These are phyloP conservation scores for Tetrapisispora fleetii DNA, from an alignment of 805 yeast genomes.

Conservation along the genomic window DNA sequence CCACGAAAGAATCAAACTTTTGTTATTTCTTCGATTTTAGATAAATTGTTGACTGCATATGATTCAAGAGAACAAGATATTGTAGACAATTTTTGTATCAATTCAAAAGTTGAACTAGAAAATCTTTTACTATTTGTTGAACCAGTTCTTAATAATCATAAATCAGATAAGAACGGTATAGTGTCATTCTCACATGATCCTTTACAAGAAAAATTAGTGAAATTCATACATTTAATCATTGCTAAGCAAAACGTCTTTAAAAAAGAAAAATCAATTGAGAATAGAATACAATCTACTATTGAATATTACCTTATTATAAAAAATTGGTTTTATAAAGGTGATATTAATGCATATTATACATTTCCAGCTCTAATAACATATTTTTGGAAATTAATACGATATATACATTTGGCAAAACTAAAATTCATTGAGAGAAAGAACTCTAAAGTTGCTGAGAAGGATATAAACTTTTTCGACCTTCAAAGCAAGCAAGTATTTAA, in stretches of 20 bases:
- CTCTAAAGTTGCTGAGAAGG: neutral
- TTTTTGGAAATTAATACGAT: conserved; percentile 50
- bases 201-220: conserved; percentile 53
- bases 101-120: conserved; percentile 17
- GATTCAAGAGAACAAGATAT: neutral
- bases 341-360: conserved; percentile 40
- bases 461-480: conserved; percentile 8
- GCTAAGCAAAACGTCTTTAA: conserved; percentile 13
- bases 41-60: conserved; percentile 1
- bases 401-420: conserved; percentile 27
- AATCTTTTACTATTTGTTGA: conserved; percentile 15
- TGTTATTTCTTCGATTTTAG: conserved; percentile 48
- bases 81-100: conserved; percentile 5
- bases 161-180: neutral
- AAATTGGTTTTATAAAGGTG: conserved; percentile 30
- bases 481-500: conserved; percentile 52
- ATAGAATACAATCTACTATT: conserved; percentile 3
- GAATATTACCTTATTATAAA: conserved; percentile 33
- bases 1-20: conserved; percentile 34
- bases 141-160: conserved; percentile 8
- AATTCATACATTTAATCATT: conserved; percentile 55
- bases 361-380: conserved; percentile 67
- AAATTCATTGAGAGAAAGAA: conserved; percentile 10
- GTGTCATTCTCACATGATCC: neutral
- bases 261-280: neutral